Base-by-base conservation (phyloP, 2,329 filamentous ascomycete species). In the Trichophyton mentagrophytes region DNA sequence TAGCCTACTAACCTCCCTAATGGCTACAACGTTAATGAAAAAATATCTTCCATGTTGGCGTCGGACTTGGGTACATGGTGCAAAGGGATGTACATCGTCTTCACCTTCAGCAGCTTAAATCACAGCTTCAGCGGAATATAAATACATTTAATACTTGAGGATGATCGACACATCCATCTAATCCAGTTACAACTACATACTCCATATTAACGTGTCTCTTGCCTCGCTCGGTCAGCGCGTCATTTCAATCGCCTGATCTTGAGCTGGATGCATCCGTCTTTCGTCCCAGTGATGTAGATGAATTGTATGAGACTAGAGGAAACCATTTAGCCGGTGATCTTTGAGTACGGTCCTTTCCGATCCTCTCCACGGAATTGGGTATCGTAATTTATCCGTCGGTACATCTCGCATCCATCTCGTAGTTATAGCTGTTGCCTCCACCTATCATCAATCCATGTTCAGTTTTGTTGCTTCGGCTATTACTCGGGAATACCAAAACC, bases 311-410 rank as follows among this genome's bases (percentile, higher is more conserved):
- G 77, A 79, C 77, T 66, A 79, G 73, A 79, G 67, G 47, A 68
- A 73, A 67, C 65, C 59, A 61, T 65, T 67, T 47, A 61, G 59
- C 68, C 74, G 73, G 76, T 70, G 74, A 73, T 78, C 64, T 78
- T 79, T 79, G 77, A 79, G 77, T 79, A 78, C 77, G 77, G 69
- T 74, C 70, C 66, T 71, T 69, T 73, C 70, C 65, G 64, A 42
- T 20, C 67, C 62, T 73, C 51, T 61, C 64, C 67, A 64, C 72
- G 69, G 70, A 72, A 67, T 70, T 68, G 62, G 66, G 53, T 63
- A 70, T 71, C 71, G 74, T 77, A 77, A 77, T 77, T 76, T 74
- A 76, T 76, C 71, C 65, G 71, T 77, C 70, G 73, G 67, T 64
- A 77, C 72, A 76, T 20, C 33, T n/a, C 1, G 22, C 7, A n/a